phyloP scores from a whole-genome alignment of 129 eudicot species.

The Flaveria trinervia region DNA sequence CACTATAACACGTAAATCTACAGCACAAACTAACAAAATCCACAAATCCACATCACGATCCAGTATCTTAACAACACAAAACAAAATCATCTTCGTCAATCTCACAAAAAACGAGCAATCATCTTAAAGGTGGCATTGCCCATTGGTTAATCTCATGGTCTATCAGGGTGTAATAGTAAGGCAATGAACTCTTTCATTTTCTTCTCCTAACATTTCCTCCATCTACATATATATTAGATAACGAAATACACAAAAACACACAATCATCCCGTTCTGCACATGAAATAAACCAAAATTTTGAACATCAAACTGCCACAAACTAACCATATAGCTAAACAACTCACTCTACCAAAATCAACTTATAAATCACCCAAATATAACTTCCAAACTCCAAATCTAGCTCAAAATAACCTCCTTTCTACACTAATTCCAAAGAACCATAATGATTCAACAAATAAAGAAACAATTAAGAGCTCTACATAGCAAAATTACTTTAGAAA shows the following conservation, averaged over 20 bases:
- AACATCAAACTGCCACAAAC: background rate
- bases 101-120: too few relatives aligned
- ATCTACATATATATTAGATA: too few relatives aligned
- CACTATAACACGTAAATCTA: too few relatives aligned
- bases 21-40: too few relatives aligned
- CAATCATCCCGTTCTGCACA: background rate
- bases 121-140: background rate
- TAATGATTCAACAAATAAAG: background rate
- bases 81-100: too few relatives aligned
- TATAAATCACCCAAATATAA: background rate
- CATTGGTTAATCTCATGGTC: background rate
- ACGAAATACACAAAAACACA: background rate
- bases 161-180: background rate
- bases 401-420: too few relatives aligned
- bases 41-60: too few relatives aligned
- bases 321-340: background rate
- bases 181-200: background rate
- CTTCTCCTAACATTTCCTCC: background rate
- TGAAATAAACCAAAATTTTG: background rate
- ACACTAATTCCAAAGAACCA: too few relatives aligned
- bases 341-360: background rate
- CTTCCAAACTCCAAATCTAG: background rate
- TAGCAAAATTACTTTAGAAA: constrained; percentile 58
- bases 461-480: background rate
- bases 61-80: too few relatives aligned